Percentiles rank a stretch among this genome's conserved stretches.
Conservation (phyloP, 768 basidiomycete species). For the Tricholomella constricta region DNA sequence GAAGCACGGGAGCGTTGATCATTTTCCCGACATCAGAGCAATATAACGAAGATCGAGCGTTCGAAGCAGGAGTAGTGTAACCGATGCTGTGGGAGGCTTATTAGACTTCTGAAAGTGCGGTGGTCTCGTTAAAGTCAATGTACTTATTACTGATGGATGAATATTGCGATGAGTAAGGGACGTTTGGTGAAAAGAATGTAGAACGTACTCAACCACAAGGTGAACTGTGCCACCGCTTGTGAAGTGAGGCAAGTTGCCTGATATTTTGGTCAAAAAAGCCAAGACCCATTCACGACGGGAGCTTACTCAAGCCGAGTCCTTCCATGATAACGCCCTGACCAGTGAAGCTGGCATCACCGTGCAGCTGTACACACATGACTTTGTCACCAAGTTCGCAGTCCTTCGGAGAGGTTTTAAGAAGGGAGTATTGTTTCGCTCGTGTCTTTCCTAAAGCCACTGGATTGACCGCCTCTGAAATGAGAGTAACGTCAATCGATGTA, state of each 20-base stretch:
- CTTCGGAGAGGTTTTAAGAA: slow-evolving; percentile 64
- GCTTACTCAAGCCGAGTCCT: slow-evolving; percentile 76
- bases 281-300: neutral
- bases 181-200: neutral
- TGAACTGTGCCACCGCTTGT: slow-evolving; percentile 91
- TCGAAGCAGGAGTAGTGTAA: slow-evolving; percentile 87
- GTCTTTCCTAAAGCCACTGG: slow-evolving; percentile 89
- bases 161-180: slow-evolving; percentile 1
- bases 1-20: slow-evolving; percentile 86
- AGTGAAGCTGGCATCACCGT: slow-evolving; percentile 90
- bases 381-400: slow-evolving; percentile 61
- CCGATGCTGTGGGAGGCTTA: slow-evolving; percentile 63
- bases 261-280: neutral
- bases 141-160: slow-evolving; percentile 61
- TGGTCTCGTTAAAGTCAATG: slow-evolving; percentile 8
- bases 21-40: slow-evolving; percentile 89
- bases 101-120: neutral
- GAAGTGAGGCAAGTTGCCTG: slow-evolving; percentile 87
- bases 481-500: neutral
- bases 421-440: slow-evolving; percentile 85
- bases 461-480: slow-evolving; percentile 74
- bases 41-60: slow-evolving; percentile 83
- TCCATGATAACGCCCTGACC: slow-evolving; percentile 94
- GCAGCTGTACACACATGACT: slow-evolving; percentile 88
- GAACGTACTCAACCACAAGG: slow-evolving; percentile 83